Evolutionary conservation across 129 eudicot species (phyloP), one percentile per base, ranked within the genome.

Genomic region (Centella asiatica): DNA sequence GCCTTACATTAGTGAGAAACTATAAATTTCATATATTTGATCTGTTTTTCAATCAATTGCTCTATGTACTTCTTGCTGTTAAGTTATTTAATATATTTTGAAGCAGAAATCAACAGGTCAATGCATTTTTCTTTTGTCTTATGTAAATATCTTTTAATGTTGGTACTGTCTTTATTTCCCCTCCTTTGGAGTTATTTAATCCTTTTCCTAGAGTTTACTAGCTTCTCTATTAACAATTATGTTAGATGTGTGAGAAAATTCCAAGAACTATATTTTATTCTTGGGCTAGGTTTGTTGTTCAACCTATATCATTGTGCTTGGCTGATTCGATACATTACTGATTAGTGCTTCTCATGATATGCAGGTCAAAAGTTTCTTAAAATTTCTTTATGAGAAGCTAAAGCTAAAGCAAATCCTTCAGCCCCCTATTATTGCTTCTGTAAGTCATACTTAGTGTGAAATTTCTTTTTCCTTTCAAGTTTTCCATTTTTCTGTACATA

Each of bases 351-450:
- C 11, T 23, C 58, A 42, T 25, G 50, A 47, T 32, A 25, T 73
- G 79, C 85, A 92, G 98, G 54, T 92, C 28, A 84, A 69, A 60
- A 64, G 66, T 36, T 84, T 92, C 63, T 57, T 82, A 23, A 69
- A 72, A 40, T 83, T 63, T 72, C n/a, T 85, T 23, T 87, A 81
- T 46, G 92, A 81, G 57, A 92, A 79, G 78, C 73, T 92, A 80
- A 92, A 87, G 82, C 88, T 92, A 64, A 92, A 92, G 87, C 98
- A 92, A 72, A 75, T 92, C 49, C 57, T 92, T 74, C 98, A 92
- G 70, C 98, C 98, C 12, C 95, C 98, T 23, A 92, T 92, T 34
- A 92, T 92, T 75, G 98, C 98, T 67, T 92, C 98, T n/a, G 98
- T 92, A 78, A 79, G 95, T 81, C n/a, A 59, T 1, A 46, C 10